Evolutionary conservation across 83 land plant genomes (phyloP).

Genomic region (Diphasiastrum complanatum): DNA sequence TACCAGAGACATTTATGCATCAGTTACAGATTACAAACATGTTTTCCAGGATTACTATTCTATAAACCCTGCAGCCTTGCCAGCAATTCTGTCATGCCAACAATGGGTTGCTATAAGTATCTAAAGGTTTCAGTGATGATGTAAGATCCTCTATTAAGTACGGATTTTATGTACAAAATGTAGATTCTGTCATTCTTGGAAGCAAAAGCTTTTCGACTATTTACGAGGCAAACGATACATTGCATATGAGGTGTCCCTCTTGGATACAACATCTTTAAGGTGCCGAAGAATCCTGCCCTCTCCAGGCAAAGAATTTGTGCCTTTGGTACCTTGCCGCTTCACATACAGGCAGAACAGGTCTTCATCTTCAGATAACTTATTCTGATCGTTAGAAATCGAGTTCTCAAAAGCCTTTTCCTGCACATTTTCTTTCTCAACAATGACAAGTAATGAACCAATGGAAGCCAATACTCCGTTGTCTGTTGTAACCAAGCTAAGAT

Average conservation of each 20-base stretch:
- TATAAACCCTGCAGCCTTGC: too few relatives aligned
- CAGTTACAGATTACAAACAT: too few relatives aligned
- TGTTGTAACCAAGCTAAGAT: conserved; percentile 26
- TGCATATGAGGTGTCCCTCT: conserved; percentile 18
- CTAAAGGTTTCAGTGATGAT: too few relatives aligned
- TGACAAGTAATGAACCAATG: conserved; percentile 26
- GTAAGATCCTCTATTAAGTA: too few relatives aligned
- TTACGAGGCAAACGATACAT: conserved; percentile 7
- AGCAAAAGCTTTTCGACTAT: too few relatives aligned
- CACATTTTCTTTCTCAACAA: too few relatives aligned
- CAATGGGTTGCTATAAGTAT: too few relatives aligned
- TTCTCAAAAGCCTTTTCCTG: neutral
- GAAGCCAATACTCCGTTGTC: conserved; percentile 23
- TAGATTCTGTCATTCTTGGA: too few relatives aligned
- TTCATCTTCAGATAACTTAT: conserved; percentile 1
- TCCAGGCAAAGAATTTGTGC: conserved; percentile 24
- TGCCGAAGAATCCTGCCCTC: conserved; percentile 34
- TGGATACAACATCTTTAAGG: conserved; percentile 20
- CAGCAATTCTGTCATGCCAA: too few relatives aligned
- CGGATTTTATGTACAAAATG: too few relatives aligned
- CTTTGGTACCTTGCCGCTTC: conserved; percentile 24
- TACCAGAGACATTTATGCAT: too few relatives aligned
- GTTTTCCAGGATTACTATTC: too few relatives aligned
- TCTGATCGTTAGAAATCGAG: neutral
- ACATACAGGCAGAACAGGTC: conserved; percentile 15